phyloP scores from a whole-genome alignment of 2,329 filamentous ascomycete genomes.

The Colletotrichum nymphaeae region DNA sequence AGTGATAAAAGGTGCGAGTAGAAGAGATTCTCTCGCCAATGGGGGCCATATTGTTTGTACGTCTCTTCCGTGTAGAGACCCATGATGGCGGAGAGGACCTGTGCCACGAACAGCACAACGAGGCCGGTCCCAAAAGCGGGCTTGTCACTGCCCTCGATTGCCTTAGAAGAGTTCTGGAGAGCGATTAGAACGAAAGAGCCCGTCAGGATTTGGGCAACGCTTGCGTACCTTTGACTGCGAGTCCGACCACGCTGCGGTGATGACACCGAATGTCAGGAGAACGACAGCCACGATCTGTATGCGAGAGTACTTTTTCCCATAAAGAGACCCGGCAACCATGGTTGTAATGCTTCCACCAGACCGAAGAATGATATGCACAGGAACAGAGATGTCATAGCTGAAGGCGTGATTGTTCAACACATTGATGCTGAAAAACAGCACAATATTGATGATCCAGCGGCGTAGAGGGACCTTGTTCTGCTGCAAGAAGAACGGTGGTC shows the following conservation, averaged over 20 bases:
- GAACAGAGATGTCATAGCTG: slow-evolving; percentile 95
- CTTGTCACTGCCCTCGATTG: slow-evolving; percentile 34
- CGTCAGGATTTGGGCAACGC: background rate
- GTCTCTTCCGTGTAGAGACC: slow-evolving; percentile 94
- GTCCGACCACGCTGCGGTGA: slow-evolving; percentile 91
- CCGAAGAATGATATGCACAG: slow-evolving; percentile 94
- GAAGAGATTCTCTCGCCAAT: slow-evolving; percentile 97
- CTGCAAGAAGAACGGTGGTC: slow-evolving; percentile 78
- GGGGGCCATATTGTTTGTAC: slow-evolving; percentile 85
- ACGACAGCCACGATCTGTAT: slow-evolving; percentile 85
- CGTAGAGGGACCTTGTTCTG: slow-evolving; percentile 83
- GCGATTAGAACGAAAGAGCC: background rate
- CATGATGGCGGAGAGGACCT: slow-evolving; percentile 92
- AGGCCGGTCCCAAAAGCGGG: slow-evolving; percentile 75
- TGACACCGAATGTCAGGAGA: slow-evolving; percentile 86
- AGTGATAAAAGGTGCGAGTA: slow-evolving; percentile 85
- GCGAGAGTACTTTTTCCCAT: slow-evolving; percentile 84
- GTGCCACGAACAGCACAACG: slow-evolving; percentile 84
- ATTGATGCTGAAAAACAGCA: slow-evolving; percentile 93
- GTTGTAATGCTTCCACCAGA: slow-evolving; percentile 97
- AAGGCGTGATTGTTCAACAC: slow-evolving; percentile 98
- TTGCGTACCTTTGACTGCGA: slow-evolving; percentile 78
- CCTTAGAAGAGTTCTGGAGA: slow-evolving; percentile 3
- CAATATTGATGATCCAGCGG: slow-evolving; percentile 89
- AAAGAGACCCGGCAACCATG: slow-evolving; percentile 88